Evolutionary conservation across 179 eudicot genomes (phyloP), one percentile per base, ranked within the genome.

Genomic region (Beta macrorhiza): DNA sequence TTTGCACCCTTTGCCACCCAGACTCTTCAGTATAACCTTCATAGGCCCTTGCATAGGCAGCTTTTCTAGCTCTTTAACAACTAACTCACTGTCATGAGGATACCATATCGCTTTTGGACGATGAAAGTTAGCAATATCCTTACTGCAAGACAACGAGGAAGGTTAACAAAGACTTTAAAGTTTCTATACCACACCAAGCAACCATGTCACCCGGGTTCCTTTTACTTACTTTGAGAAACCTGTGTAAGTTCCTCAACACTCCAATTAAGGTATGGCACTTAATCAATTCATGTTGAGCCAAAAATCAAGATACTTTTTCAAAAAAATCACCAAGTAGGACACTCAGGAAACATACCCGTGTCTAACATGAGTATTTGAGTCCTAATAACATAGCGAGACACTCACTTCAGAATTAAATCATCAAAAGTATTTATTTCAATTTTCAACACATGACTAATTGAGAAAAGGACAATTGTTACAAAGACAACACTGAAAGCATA

Each of bases 91-190:
- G 82, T 91, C 93, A 84, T 90, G 97, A 19, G 99, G 98, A 85
- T 92, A 94, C 98, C 99, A 97, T 81, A 85, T 79, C 76, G 95
- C 95, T 87, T 89, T 97, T 77, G 99, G 99, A 78, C 99, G 92
- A 82, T 97, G 99, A 86, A 97, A 97, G 83, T 94, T 90, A 10
- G 99, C 97, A 84, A 97, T 81, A 81, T 97, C 99, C 88, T 97
- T 97, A 86, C 99, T 96, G 97, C 82, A 88, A 87, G 85, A 76
- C 67, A 76, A 61, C 68, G 68, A 47, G 68, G 55, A 82, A 63
- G 49, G 63, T 76, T 57, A 76, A 72, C 19, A 37, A 25, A 51
- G n/a, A 53, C 13, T 17, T 14, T 61, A 59, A 74, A 51, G 52
- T 57, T 63, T 11, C 1, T 5, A 57, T 44, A 77, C 8, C 67